Percentiles rank a stretch among this genome's conserved stretches.
These are phyloP conservation scores for Acacia confusa DNA, from an alignment of 306 rosid genomes.

Conservation along the genomic window DNA sequence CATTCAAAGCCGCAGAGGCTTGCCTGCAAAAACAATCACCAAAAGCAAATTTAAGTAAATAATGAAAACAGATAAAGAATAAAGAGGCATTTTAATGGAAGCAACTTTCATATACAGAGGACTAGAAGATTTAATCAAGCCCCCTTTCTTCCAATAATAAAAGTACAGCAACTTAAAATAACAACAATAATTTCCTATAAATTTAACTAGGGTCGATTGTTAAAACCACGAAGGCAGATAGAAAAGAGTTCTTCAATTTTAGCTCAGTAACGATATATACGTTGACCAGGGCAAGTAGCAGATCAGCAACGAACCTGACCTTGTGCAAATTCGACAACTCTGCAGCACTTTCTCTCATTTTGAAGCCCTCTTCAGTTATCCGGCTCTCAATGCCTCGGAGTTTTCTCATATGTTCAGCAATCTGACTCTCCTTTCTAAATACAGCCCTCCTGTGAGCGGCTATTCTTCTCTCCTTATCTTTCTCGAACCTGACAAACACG, in stretches of 20 bases:
- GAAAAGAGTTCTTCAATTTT: not conserved
- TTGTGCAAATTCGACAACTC: conserved; percentile 59
- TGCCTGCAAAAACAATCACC: conserved; percentile 49
- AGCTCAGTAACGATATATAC: not conserved
- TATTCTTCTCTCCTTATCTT: conserved; percentile 52
- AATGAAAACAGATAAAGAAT: not conserved
- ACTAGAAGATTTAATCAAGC: not conserved
- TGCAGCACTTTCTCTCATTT: conserved; percentile 33
- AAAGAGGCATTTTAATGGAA: not conserved
- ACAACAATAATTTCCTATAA: not conserved
- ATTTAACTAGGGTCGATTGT: conserved; percentile 13
- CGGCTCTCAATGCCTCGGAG: conserved; percentile 43
- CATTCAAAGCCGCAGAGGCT: conserved; percentile 79
- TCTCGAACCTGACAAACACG: conserved; percentile 52
- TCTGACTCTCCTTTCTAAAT: conserved; percentile 72
- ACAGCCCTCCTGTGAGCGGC: conserved; percentile 58
- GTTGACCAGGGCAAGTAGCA: not conserved
- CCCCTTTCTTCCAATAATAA: not conserved
- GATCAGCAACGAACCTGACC: conserved; percentile 46
- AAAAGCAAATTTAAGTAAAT: not conserved
- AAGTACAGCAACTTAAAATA: not conserved
- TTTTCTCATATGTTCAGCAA: conserved; percentile 58
- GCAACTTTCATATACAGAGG: not conserved
- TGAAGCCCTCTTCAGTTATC: conserved; percentile 43
- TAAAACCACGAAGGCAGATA: not conserved